A percentile compares a stretch with the other conserved stretches of the same genome.
Evolutionary conservation across 345 rosid genomes (phyloP).

Genomic region (Hibiscus mutabilis): DNA sequence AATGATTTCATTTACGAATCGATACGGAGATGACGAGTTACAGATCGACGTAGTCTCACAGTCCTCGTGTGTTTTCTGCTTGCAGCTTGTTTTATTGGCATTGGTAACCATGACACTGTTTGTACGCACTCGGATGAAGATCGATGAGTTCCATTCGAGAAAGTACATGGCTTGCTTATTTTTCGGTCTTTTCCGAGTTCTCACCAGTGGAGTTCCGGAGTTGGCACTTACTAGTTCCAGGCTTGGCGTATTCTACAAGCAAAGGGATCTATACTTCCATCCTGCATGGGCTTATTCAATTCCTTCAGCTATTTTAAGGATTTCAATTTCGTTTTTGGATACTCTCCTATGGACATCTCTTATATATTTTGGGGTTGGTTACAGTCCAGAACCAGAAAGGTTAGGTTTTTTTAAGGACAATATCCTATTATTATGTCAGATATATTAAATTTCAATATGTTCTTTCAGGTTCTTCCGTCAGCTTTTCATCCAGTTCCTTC

Average conservation of each 20-base stretch:
- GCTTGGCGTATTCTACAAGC: constrained; percentile 39
- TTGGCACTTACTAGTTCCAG: constrained; percentile 31
- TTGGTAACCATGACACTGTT: constrained; percentile 30
- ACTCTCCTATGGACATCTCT: constrained; percentile 39
- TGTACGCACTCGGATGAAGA: constrained; percentile 24
- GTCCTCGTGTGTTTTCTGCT: background rate
- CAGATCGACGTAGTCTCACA: background rate
- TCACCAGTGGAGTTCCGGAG: constrained; percentile 30
- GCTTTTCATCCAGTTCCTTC: constrained; percentile 29
- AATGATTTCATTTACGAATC: background rate
- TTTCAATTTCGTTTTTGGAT: constrained; percentile 41
- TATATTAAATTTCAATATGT: background rate
- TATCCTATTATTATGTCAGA: background rate
- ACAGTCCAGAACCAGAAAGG: constrained; percentile 44
- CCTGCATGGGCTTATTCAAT: constrained; percentile 46
- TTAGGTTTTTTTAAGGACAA: background rate
- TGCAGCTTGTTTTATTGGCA: constrained; percentile 34
- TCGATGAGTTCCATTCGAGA: constrained; percentile 25
- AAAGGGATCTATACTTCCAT: constrained; percentile 37
- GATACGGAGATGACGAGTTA: background rate
- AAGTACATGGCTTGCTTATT: constrained; percentile 33
- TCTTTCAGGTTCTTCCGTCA: constrained; percentile 31
- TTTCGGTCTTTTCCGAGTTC: constrained; percentile 26
- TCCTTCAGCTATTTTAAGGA: constrained; percentile 32
- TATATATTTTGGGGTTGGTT: constrained; percentile 44